A percentile compares a stretch with the other conserved stretches of the same genome.
phyloP scores from a whole-genome alignment of 2,329 filamentous ascomycete genomes.

The Fusarium kyushuense region DNA sequence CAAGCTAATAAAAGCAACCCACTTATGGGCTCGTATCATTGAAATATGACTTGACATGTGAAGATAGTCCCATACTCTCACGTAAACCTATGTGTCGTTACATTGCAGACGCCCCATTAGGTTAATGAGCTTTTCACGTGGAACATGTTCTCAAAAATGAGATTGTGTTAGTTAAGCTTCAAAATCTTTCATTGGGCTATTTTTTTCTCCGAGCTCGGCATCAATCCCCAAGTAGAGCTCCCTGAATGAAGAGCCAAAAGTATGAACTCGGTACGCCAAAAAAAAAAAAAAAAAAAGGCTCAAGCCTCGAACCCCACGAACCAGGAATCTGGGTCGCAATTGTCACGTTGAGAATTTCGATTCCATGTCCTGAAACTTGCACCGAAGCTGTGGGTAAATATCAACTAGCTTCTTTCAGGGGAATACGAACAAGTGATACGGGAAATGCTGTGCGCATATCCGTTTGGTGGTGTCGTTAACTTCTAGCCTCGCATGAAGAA shows the following conservation, averaged over 20 bases:
- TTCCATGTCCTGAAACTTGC: conserved; percentile 42
- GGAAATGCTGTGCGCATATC: neutral
- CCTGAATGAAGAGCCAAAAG: conserved; percentile 24
- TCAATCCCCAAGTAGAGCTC: conserved; percentile 14
- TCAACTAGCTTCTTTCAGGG: conserved; percentile 16
- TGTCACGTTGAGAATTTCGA: conserved; percentile 20
- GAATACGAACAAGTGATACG: conserved; percentile 13
- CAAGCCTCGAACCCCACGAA: conserved; percentile 29
- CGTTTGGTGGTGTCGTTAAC: conserved; percentile 39
- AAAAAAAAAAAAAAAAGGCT: conserved; percentile 13
- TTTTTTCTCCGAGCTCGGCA: conserved; percentile 27
- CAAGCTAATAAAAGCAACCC: conserved; percentile 4
- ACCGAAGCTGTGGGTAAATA: conserved; percentile 37
- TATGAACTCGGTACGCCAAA: conserved; percentile 30
- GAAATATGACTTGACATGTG: conserved; percentile 19
- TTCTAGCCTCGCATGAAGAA: conserved; percentile 13
- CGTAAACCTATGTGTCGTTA: conserved; percentile 2
- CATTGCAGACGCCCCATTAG: conserved; percentile 18
- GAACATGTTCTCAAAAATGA: conserved; percentile 8
- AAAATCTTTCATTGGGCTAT: conserved; percentile 12
- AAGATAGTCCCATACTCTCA: conserved; percentile 11
- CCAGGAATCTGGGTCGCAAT: conserved; percentile 44
- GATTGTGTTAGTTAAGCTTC: conserved; percentile 22
- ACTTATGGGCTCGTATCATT: conserved; percentile 3
- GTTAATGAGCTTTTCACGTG: conserved; percentile 17